Percentiles rank a stretch among this genome's conserved stretches.
Conservation (phyloP, 1,139 yeast species). For the Martiniozyma asiatica region DNA sequence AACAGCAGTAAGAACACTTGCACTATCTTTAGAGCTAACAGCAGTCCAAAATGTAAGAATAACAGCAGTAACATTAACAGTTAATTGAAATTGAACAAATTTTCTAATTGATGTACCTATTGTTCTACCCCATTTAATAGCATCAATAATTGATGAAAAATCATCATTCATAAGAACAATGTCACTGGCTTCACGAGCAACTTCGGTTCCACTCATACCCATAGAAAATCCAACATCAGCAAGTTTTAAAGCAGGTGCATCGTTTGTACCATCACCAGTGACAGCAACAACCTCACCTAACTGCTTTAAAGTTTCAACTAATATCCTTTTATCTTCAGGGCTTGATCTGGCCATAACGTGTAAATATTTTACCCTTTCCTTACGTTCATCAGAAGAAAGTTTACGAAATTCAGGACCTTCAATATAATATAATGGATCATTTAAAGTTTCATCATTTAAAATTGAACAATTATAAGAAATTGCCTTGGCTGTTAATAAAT, state of each 20-base stretch:
- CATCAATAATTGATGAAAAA: constrained; percentile 88
- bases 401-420: constrained; percentile 87
- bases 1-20: constrained; percentile 89
- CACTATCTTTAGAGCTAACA: constrained; percentile 65
- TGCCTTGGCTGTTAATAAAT: constrained; percentile 78
- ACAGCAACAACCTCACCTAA: constrained; percentile 94
- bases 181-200: constrained; percentile 92
- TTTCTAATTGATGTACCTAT: constrained; percentile 90
- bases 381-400: constrained; percentile 46
- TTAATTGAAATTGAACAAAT: constrained; percentile 89
- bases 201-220: constrained; percentile 93
- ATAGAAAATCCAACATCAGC: constrained; percentile 92
- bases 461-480: constrained; percentile 84
- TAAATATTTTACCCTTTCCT: constrained; percentile 51
- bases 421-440: constrained; percentile 57
- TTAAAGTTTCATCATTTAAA: constrained; percentile 37
- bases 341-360: constrained; percentile 87
- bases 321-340: constrained; percentile 84
- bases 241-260: constrained; percentile 85
- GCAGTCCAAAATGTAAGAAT: constrained; percentile 88
- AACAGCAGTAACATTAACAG: constrained; percentile 94
- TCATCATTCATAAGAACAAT: constrained; percentile 92
- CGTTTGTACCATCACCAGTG: constrained; percentile 97
- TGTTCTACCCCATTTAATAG: constrained; percentile 99
- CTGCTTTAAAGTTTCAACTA: constrained; percentile 71